Percentiles rank a stretch among this genome's conserved stretches.
Evolutionary conservation across 768 basidiomycete species (phyloP).

Genomic region (Auricularia cornea): DNA sequence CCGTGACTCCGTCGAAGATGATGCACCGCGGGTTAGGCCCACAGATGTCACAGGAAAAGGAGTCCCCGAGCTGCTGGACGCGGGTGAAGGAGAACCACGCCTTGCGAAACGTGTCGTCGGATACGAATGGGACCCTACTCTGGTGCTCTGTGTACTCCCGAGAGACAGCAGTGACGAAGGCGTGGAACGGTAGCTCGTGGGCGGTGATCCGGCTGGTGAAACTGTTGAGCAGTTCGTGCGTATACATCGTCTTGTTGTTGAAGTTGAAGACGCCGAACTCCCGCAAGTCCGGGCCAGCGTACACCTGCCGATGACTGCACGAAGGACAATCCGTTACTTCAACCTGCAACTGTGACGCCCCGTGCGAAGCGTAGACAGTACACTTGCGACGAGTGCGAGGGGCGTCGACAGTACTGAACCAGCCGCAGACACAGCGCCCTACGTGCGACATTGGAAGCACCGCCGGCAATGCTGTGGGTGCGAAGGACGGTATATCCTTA

Average conservation of each 20-base stretch:
- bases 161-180: conserved; percentile 6
- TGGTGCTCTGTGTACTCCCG: conserved; percentile 7
- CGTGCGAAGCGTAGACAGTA: too few species aligned
- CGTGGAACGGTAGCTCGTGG: conserved; percentile 11
- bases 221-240: conserved; percentile 13
- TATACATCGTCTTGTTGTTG: conserved; percentile 12
- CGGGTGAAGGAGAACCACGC: conserved; percentile 12
- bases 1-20: conserved; percentile 10
- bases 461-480: too few species aligned
- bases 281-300: conserved; percentile 11
- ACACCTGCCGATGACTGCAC: background rate
- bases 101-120: conserved; percentile 10
- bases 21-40: conserved; percentile 7
- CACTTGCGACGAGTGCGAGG: too few species aligned
- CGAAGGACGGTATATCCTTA: too few species aligned
- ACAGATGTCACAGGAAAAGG: conserved; percentile 8
- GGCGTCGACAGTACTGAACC: too few species aligned
- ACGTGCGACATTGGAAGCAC: background rate
- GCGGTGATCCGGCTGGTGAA: conserved; percentile 12
- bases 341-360: too few species aligned
- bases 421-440: conserved; percentile 7
- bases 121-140: conserved; percentile 1
- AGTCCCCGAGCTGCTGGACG: conserved; percentile 8
- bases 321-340: background rate
- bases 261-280: conserved; percentile 10